phyloP scores from a whole-genome alignment of 2,329 filamentous ascomycete genomes.

The Monosporascus ibericus region DNA sequence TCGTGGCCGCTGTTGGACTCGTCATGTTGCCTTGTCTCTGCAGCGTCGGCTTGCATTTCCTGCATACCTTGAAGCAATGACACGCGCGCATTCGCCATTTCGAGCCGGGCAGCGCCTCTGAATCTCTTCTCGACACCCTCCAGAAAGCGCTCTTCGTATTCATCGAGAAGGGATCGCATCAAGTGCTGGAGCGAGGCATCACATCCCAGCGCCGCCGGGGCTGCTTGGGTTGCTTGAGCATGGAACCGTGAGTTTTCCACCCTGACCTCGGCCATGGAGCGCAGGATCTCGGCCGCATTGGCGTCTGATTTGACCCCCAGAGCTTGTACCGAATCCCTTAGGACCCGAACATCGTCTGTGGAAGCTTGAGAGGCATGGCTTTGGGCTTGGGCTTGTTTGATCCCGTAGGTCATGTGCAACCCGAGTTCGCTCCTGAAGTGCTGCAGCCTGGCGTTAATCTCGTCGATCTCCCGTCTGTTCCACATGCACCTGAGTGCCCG shows the following conservation, averaged over 20 bases:
- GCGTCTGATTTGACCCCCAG: not conserved
- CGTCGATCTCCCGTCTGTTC: constrained; percentile 13
- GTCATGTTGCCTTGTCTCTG: not conserved
- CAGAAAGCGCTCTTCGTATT: constrained; percentile 7
- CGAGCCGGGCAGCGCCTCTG: constrained; percentile 2
- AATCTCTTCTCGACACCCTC: constrained; percentile 6
- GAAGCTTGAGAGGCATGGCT: constrained; percentile 3
- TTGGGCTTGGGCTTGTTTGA: constrained; percentile 4
- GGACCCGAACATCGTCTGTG: constrained; percentile 1
- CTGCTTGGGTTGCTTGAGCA: constrained; percentile 2
- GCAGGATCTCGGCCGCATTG: constrained; percentile 1
- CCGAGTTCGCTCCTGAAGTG: constrained; percentile 8
- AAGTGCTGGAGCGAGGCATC: constrained; percentile 2
- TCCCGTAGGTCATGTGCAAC: constrained; percentile 5
- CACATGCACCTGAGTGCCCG: constrained; percentile 5
- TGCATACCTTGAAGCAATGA: not conserved
- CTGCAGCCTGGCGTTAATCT: constrained; percentile 8
- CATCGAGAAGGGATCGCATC: constrained; percentile 7
- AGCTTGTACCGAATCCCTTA: not conserved
- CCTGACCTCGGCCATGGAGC: constrained; percentile 3
- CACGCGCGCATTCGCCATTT: not conserved
- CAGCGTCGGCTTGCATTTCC: not conserved
- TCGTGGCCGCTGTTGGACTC: not conserved
- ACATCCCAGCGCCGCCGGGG: not conserved
- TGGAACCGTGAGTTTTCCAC: constrained; percentile 6